Evolutionary conservation across 768 basidiomycete species (phyloP), one percentile per base, ranked within the genome.

Genomic region (Leccinum broughii): DNA sequence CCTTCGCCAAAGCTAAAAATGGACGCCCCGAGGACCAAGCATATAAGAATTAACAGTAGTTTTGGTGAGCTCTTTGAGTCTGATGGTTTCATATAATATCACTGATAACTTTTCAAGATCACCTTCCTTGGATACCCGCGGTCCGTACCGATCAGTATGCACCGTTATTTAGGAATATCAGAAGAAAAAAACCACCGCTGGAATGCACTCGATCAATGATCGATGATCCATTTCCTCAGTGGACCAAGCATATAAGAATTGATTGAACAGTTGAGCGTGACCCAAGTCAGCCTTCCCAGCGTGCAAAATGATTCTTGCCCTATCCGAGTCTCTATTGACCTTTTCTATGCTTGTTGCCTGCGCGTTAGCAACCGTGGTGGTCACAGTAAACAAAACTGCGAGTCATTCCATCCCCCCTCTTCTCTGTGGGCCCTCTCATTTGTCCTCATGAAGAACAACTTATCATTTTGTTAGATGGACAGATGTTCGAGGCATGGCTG

Each of bases 401-500:
- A 81, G 80, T 61, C 83, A 84, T 68, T 56, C 77, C 0, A 80
- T 84, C n/a, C 82, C 84, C 3, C 75, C 77, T 5, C 79, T 80
- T 2, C 66, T 84, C 54, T 84, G 84, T 84, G 62, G 62, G 80
- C 73, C 7, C 8, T 17, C 13, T 59, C n/a, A 55, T n/a, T 46
- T 10, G 41, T 44, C 37, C n/a, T 55, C 34, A 28, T 44, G 58
- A 14, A 15, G 51, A 28, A n/a, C 41, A 6, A 32, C 51, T 58
- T 4, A 53, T n/a, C 3, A 9, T 24, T 24, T n/a, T 30, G 41
- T 7, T 60, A 83, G 82, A 76, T 65, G 83, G 82, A 1, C 76
- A 80, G 62, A 85, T 85, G 84, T 86, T 82, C 52, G 85, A 87
- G 77, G 85, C 78, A 69, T 55, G 71, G 56, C 15, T 48, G 39